phyloP scores from a whole-genome alignment of 345 rosid species.

The Camelina sativa region DNA sequence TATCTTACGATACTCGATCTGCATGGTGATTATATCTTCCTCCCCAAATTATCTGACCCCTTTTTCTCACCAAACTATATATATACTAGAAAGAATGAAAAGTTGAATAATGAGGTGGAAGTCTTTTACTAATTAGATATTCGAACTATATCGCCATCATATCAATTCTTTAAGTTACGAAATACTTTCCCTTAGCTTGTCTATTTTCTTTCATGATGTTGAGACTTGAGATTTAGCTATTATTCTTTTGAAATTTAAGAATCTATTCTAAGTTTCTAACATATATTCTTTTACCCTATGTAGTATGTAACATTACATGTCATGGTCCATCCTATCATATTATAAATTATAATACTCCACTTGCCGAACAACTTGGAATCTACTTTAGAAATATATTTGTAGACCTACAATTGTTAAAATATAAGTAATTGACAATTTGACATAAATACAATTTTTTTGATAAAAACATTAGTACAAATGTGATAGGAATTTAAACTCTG shows the following conservation, averaged over 20 bases:
- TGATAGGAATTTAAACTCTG: neutral
- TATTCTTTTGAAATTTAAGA: neutral
- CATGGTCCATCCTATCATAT: conserved; percentile 20
- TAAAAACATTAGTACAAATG: neutral
- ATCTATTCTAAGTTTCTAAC: no score
- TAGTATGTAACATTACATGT: conserved; percentile 24
- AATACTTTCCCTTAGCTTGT: neutral
- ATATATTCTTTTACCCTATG: conserved; percentile 4
- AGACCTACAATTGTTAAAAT: neutral
- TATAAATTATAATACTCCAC: conserved; percentile 12
- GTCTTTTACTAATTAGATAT: conserved; percentile 7
- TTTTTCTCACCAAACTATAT: conserved; percentile 9
- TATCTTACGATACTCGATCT: neutral
- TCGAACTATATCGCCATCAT: neutral
- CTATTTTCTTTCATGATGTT: conserved; percentile 21
- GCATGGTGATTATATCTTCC: neutral
- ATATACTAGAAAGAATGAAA: conserved; percentile 2
- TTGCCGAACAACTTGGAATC: conserved; percentile 20
- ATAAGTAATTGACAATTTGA: neutral
- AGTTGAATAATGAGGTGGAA: neutral
- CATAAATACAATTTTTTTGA: neutral
- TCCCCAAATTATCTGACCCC: neutral
- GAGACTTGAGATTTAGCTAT: neutral
- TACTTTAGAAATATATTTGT: neutral
- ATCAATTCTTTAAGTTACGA: neutral